phyloP scores from a whole-genome alignment of 2,329 filamentous ascomycete species.

The Myriosclerotinia curreyana region DNA sequence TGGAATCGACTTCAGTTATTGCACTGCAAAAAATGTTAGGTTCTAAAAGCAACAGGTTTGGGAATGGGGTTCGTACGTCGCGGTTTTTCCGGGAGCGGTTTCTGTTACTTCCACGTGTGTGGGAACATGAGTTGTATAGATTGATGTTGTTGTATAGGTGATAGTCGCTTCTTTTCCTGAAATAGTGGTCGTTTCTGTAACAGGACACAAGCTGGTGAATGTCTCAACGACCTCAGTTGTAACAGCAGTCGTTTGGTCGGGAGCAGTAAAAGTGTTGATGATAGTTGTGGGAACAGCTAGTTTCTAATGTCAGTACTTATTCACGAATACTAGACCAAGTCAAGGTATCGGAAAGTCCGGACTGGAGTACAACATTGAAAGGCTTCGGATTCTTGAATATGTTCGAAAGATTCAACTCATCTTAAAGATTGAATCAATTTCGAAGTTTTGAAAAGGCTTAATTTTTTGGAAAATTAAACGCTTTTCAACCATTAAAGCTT shows the following conservation, averaged over 20 bases:
- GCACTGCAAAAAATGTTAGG: constrained; percentile 13
- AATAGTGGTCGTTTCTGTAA: constrained; percentile 26
- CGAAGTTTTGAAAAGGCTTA: too few species aligned
- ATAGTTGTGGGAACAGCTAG: constrained; percentile 27
- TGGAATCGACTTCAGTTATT: constrained; percentile 3
- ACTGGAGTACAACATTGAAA: too few species aligned
- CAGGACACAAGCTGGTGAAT: constrained; percentile 39
- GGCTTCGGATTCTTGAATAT: too few species aligned
- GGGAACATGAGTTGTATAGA: constrained; percentile 5
- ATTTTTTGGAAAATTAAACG: too few species aligned
- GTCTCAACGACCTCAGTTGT: constrained; percentile 9
- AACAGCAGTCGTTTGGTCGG: not conserved
- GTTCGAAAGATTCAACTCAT: too few species aligned
- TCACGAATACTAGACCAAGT: not conserved
- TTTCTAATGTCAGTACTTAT: not conserved
- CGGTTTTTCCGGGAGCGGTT: not conserved
- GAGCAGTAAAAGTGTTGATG: constrained; percentile 19
- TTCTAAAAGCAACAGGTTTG: not conserved
- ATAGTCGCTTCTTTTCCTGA: constrained; percentile 15
- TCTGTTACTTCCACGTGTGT: constrained; percentile 10
- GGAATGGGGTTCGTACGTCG: not conserved
- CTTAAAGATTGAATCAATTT: too few species aligned
- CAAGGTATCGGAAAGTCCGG: too few species aligned
- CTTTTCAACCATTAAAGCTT: too few species aligned
- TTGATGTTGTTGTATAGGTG: constrained; percentile 14